Evolutionary conservation across 495 filamentous ascomycete genomes (phyloP), one percentile per base, ranked within the genome.

Genomic region (Thozetella sp.): DNA sequence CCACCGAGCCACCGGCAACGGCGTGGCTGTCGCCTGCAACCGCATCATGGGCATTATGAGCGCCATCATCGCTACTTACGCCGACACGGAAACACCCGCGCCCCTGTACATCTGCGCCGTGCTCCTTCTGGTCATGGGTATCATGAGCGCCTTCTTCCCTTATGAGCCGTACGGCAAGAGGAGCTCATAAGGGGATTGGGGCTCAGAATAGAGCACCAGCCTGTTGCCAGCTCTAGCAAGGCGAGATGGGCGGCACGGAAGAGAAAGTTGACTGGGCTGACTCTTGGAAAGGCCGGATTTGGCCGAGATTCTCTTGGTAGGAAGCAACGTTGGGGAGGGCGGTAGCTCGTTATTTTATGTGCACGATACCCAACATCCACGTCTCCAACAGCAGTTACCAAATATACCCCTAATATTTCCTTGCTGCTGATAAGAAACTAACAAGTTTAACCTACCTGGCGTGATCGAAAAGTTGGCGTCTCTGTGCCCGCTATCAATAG

Each of bases 41-140:
- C 81, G 89, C 17, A 70, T 91, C 61, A 90, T 90, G 87, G 88
- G 88, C 13, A 91, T 91, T 55, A 54, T 92, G 54, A 85, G 82
- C 22, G 88, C 88, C 2, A 75, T 92, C 25, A 81, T 92, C 22
- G 88, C 81, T 0, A 81, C 86, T 12, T 76, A 75, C 25, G 83
- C 85, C 0, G 67, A 89, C 68, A 88, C 87, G 0, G 69, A 56
- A 0, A 90, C 86, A 0, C 72, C 80, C 0, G 87, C 83, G 2
- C 89, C 89, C 1, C 86, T 92, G 20, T 92, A 82, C 59, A 79
- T 91, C 40, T 91, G 88, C 59, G 89, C 86, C 0, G 85, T 81
- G 11, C 74, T 92, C 0, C 89, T 86, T 55, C 76, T 85, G 19
- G 81, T 82, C 2, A 88, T 90, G 87, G 88, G 87, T 0, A 60